A percentile compares a stretch with the other conserved stretches of the same genome.
Evolutionary conservation across 345 rosid species (phyloP).

Genomic region (Gossypium ekmanianum): DNA sequence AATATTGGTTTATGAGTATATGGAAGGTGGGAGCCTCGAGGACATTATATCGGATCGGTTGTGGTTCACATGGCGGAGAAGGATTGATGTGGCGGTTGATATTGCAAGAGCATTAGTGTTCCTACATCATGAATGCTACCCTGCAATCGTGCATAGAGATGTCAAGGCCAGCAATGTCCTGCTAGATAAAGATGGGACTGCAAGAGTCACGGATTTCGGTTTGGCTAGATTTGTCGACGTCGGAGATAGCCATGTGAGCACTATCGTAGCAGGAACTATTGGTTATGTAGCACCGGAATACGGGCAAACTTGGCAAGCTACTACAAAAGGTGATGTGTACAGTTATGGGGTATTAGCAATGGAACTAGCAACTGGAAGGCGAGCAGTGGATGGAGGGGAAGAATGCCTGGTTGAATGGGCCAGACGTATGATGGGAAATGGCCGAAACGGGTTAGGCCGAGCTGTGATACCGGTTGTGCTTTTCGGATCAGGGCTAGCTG

Average conservation of each 20-base stretch:
- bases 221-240: conserved; percentile 68
- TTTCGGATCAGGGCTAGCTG: conserved; percentile 57
- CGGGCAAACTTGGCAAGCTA: conserved; percentile 90
- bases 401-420: conserved; percentile 93
- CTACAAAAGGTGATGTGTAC: conserved; percentile 91
- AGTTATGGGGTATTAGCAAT: conserved; percentile 79
- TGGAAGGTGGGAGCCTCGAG: conserved; percentile 86
- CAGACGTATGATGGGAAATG: conserved; percentile 51
- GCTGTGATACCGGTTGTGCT: conserved; percentile 40
- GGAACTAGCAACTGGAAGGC: conserved; percentile 87
- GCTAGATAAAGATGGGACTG: conserved; percentile 63
- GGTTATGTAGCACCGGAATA: conserved; percentile 97
- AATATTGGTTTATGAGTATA: conserved; percentile 78
- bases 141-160: conserved; percentile 84
- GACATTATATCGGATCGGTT: conserved; percentile 63
- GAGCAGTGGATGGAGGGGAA: conserved; percentile 89
- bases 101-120: conserved; percentile 70
- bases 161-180: conserved; percentile 94
- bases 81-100: conserved; percentile 61
- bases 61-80: conserved; percentile 56
- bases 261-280: conserved; percentile 82
- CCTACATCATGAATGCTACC: conserved; percentile 88
- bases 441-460: conserved; percentile 27
- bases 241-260: conserved; percentile 87
- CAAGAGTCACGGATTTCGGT: conserved; percentile 85